Percentiles rank a stretch among this genome's conserved stretches.
Evolutionary conservation across 768 basidiomycete genomes (phyloP).

Genomic region (Dioszegia hungarica): DNA sequence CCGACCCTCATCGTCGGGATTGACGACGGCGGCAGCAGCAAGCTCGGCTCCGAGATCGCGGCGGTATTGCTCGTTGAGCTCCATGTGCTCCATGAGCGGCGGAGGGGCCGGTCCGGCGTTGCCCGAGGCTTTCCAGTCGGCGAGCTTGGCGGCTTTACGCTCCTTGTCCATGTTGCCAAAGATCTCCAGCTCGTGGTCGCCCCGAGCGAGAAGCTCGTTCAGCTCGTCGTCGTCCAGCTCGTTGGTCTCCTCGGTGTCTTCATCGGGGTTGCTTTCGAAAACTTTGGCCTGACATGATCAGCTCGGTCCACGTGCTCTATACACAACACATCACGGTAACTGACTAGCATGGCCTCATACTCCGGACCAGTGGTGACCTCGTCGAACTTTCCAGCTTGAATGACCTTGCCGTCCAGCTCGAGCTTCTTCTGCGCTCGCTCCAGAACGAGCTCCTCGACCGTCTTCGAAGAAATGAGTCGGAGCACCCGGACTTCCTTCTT

Average conservation of each 20-base stretch:
- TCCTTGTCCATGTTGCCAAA: conserved; percentile 80
- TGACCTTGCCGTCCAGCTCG: conserved; percentile 98
- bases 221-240: conserved; percentile 60
- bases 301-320: background rate
- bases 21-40: conserved; percentile 47
- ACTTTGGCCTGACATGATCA: conserved; percentile 54
- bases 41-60: conserved; percentile 55
- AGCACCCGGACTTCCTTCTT: conserved; percentile 96
- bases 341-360: conserved; percentile 86
- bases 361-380: conserved; percentile 98
- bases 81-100: conserved; percentile 75
- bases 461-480: conserved; percentile 95
- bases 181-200: conserved; percentile 67
- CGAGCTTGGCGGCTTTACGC: conserved; percentile 64
- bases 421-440: conserved; percentile 91
- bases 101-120: conserved; percentile 71
- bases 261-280: conserved; percentile 53
- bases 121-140: conserved; percentile 67
- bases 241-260: conserved; percentile 50
- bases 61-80: conserved; percentile 88
- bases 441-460: conserved; percentile 97
- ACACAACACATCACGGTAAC: conserved; percentile 47
- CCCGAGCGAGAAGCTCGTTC: conserved; percentile 83
- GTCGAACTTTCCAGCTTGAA: conserved; percentile 97
- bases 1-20: conserved; percentile 62